Conservation (phyloP, 768 basidiomycete genomes). For the Lentinula raphanica region DNA sequence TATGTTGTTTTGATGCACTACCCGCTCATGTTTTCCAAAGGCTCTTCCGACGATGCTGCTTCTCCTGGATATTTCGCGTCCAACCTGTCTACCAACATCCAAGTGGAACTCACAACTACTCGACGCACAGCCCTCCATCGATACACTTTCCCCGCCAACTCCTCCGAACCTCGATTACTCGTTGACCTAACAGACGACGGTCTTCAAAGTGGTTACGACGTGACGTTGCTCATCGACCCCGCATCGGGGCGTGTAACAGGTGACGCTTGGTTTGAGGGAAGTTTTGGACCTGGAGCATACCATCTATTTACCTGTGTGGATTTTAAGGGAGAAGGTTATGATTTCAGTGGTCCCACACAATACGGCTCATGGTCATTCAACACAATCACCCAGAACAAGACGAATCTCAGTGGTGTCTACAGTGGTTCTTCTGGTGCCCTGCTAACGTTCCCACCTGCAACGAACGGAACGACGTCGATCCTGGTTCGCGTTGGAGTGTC, state of each 20-base stretch:
- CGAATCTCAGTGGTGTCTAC: not conserved
- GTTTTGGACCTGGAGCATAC: slow-evolving; percentile 58
- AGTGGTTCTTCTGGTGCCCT: slow-evolving; percentile 28
- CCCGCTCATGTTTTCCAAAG: slow-evolving; percentile 20
- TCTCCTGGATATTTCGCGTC: slow-evolving; percentile 65
- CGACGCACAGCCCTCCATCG: slow-evolving; percentile 56
- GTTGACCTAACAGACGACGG: slow-evolving; percentile 64
- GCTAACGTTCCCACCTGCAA: slow-evolving; percentile 41
- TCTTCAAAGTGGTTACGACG: slow-evolving; percentile 43
- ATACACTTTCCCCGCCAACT: slow-evolving; percentile 48
- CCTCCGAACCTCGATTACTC: slow-evolving; percentile 44
- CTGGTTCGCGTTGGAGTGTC: slow-evolving; percentile 62
- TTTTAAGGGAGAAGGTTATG: slow-evolving; percentile 50
- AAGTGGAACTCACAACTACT: slow-evolving; percentile 56
- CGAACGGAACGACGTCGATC: slow-evolving; percentile 34
- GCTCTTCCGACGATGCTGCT: slow-evolving; percentile 54
- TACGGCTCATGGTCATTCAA: slow-evolving; percentile 39
- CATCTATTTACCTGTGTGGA: slow-evolving; percentile 55
- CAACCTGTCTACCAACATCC: slow-evolving; percentile 54
- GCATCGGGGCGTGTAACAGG: slow-evolving; percentile 47
- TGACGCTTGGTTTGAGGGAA: slow-evolving; percentile 41
- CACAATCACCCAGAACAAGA: not conserved
- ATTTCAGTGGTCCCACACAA: slow-evolving; percentile 42
- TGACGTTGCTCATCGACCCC: slow-evolving; percentile 43
- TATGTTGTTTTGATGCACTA: not conserved